Percentiles rank a stretch among this genome's conserved stretches.
Evolutionary conservation across 2,329 filamentous ascomycete genomes (phyloP).

Genomic region (Aspergillus awamori): DNA sequence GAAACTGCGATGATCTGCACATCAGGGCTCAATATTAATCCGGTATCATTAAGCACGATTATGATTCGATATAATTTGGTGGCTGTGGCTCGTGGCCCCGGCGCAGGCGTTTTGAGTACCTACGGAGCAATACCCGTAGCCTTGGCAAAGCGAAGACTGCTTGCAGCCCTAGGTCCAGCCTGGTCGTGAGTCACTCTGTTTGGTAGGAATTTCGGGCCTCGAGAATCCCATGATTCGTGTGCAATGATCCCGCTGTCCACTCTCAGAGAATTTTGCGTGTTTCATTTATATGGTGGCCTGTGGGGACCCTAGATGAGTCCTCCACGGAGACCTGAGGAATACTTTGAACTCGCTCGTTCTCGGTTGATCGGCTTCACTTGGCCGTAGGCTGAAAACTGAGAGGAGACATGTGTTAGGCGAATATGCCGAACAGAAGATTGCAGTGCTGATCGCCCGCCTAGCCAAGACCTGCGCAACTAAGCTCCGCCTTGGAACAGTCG

Average conservation of each 20-base stretch:
- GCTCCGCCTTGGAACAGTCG: not conserved
- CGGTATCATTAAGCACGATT: not conserved
- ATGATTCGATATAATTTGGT: not conserved
- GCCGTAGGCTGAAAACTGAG: not conserved
- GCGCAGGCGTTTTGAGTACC: not conserved
- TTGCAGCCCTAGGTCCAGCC: not conserved
- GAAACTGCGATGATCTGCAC: slow-evolving; percentile 1
- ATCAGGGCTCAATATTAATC: not conserved
- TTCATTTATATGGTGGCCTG: not conserved
- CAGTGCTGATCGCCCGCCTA: not conserved
- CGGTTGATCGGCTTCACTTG: not conserved
- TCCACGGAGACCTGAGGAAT: not conserved
- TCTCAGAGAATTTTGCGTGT: not conserved
- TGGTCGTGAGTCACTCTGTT: not conserved
- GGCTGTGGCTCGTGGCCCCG: not conserved
- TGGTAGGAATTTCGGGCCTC: not conserved
- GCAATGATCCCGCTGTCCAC: not conserved
- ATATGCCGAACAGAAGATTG: not conserved
- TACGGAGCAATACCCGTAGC: not conserved
- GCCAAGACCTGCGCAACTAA: not conserved
- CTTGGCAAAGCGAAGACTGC: not conserved
- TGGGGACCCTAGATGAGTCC: not conserved
- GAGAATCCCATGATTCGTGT: not conserved
- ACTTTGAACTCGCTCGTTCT: not conserved
- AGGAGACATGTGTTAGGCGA: not conserved